Evolutionary conservation across 768 basidiomycete species (phyloP).

Genomic region (Clitopilus hobsonii): DNA sequence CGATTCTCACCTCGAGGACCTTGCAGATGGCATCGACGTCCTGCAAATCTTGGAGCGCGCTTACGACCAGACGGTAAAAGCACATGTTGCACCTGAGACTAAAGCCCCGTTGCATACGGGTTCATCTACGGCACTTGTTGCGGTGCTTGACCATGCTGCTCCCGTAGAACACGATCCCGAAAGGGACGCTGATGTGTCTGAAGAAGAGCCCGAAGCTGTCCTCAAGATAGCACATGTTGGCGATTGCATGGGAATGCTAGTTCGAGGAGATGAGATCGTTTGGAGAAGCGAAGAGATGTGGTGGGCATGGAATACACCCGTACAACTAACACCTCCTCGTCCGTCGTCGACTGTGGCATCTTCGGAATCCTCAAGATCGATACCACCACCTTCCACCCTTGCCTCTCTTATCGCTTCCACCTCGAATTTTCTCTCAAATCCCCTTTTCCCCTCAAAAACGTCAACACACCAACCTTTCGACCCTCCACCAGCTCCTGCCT

Average conservation of each 20-base stretch:
- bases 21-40: slow-evolving; percentile 67
- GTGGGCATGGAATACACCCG: slow-evolving; percentile 60
- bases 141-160: slow-evolving; percentile 40
- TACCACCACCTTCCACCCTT: slow-evolving; percentile 3
- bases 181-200: background rate
- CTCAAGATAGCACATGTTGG: slow-evolving; percentile 83
- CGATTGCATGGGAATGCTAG: slow-evolving; percentile 84
- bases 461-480: background rate
- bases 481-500: background rate
- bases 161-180: background rate
- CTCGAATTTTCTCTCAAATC: background rate
- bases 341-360: slow-evolving; percentile 4
- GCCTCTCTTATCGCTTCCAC: background rate
- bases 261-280: slow-evolving; percentile 71
- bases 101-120: slow-evolving; percentile 45
- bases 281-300: slow-evolving; percentile 95
- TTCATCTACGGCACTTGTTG: slow-evolving; percentile 66
- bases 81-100: slow-evolving; percentile 40
- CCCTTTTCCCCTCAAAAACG: background rate
- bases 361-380: slow-evolving; percentile 2
- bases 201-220: slow-evolving; percentile 41
- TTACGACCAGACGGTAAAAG: slow-evolving; percentile 60
- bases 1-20: slow-evolving; percentile 47
- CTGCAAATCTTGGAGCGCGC: slow-evolving; percentile 66
- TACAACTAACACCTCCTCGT: slow-evolving; percentile 29